A percentile compares a stretch with the other conserved stretches of the same genome.
Evolutionary conservation across 805 yeast genomes (phyloP).

Genomic region (Kodamaea laetipori): DNA sequence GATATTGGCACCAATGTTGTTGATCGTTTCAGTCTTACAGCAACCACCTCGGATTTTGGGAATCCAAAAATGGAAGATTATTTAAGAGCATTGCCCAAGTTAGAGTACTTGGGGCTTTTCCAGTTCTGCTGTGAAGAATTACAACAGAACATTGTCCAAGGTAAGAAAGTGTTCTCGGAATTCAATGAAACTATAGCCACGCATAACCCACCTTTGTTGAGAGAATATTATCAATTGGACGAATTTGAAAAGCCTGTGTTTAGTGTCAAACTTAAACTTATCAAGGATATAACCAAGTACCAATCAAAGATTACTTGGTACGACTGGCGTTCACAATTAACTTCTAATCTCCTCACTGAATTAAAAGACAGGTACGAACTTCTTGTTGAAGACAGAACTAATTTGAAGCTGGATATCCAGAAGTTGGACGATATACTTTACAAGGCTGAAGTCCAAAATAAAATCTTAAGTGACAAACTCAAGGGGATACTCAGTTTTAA

Average conservation of each 20-base stretch:
- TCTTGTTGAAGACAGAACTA: slow-evolving; percentile 23
- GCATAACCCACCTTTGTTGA: slow-evolving; percentile 52
- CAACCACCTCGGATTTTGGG: slow-evolving; percentile 13
- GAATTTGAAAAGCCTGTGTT: slow-evolving; percentile 41
- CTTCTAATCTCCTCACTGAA: slow-evolving; percentile 45
- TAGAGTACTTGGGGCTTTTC: slow-evolving; percentile 50
- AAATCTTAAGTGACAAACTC: slow-evolving; percentile 20
- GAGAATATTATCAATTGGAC: slow-evolving; percentile 47
- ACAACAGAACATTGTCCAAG: slow-evolving; percentile 51
- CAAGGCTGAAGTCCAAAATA: slow-evolving; percentile 14
- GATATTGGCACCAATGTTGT: slow-evolving; percentile 33
- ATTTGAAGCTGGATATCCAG: slow-evolving; percentile 17
- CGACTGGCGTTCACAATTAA: slow-evolving; percentile 59
- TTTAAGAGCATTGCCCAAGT: slow-evolving; percentile 39
- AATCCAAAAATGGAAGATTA: slow-evolving; percentile 34
- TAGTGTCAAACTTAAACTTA: slow-evolving; percentile 49
- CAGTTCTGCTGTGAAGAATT: slow-evolving; percentile 58
- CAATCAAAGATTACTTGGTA: slow-evolving; percentile 62
- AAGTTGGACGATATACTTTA: slow-evolving; percentile 16
- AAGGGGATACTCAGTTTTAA: slow-evolving; percentile 13
- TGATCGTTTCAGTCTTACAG: slow-evolving; percentile 25
- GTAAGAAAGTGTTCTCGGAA: slow-evolving; percentile 47
- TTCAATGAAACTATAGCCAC: slow-evolving; percentile 47
- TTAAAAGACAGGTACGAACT: slow-evolving; percentile 24
- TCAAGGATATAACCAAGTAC: slow-evolving; percentile 53